Base-by-base conservation (phyloP, 1,139 yeast species). In the Scheffersomyces parashehatae region DNA sequence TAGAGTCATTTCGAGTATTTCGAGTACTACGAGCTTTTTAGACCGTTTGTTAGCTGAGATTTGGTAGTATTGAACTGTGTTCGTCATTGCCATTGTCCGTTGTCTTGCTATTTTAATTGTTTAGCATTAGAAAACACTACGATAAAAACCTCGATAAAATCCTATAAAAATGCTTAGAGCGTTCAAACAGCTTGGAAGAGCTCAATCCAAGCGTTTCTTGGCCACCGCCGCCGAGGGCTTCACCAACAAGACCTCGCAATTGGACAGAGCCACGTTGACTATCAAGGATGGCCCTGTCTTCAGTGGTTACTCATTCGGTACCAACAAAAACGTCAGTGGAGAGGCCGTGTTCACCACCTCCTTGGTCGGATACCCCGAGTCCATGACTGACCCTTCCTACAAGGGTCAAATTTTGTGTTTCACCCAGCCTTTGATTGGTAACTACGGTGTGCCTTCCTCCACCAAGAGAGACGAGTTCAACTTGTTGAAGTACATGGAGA, bases 281-380 rank as follows among this genome's bases (percentile, higher is more conserved):
- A 85, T 93, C 58, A 83, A 91, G 63, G 88, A 90, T 63, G 99
- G 98, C 16, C 98, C 98, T 26, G 85, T 89, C 35, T 91, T 89
- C 75, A 82, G 80, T 58, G 99, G 99, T 36, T 83, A 82, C 60
- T 91, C 98, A 2, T 93, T 93, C 62, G 99, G 99, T 60, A 96
- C 98, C 41, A 83, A 89, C 67, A 83, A 85, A 54, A 88, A 89
- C 57, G 82, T 89, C 48, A 84, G 95, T 51, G 99, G 99, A 50
- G 99, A 93, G 68, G 97, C 97, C 12, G 99, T 93, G 37, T 93
- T 93, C 75, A 88, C 98, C 38, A 93, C 99, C 31, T 93, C 98
- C 5, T 77, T 93, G 61, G 99, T 93, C 11, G 99, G 99, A 13
- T 93, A 93, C 66, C 98, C 98, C 8, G 99, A 93, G 68, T 88